These are phyloP conservation scores for Penicillium lagena DNA, from an alignment of 495 filamentous ascomycete genomes.

Conservation along the genomic window DNA sequence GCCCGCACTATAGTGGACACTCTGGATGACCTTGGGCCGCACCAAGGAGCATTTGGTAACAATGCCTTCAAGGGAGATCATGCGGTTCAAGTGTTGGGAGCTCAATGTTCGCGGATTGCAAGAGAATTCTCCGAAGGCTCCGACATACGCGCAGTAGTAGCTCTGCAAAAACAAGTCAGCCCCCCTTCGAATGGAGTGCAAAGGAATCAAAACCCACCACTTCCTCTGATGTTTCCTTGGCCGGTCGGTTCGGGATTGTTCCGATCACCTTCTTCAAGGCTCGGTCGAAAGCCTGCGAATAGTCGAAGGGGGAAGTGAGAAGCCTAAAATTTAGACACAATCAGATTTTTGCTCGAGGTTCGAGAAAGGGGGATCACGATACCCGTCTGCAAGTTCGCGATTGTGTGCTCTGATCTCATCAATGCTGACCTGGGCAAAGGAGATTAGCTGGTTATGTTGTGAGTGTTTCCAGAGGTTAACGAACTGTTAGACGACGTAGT, in stretches of 20 bases:
- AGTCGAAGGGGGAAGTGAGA: conserved; percentile 82
- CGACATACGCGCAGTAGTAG: conserved; percentile 93
- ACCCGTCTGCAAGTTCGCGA: conserved; percentile 80
- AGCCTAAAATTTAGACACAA: conserved; percentile 36
- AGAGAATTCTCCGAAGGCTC: conserved; percentile 89
- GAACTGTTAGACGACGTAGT: conserved; percentile 58
- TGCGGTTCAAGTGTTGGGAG: conserved; percentile 83
- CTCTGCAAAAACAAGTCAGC: conserved; percentile 34
- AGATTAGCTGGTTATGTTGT: conserved; percentile 9
- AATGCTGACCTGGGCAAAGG: conserved; percentile 65
- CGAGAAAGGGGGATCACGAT: not conserved
- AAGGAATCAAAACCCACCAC: conserved; percentile 33
- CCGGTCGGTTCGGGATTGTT: conserved; percentile 60
- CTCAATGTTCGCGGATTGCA: conserved; percentile 93
- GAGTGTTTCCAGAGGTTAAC: conserved; percentile 10
- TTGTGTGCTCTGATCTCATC: conserved; percentile 92
- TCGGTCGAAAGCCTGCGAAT: conserved; percentile 74
- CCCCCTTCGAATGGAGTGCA: not conserved
- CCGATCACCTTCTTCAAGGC: conserved; percentile 84
- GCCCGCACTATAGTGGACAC: conserved; percentile 88
- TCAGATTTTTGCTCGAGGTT: no score
- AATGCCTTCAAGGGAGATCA: conserved; percentile 97
- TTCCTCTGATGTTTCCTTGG: conserved; percentile 55
- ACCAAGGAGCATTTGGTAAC: conserved; percentile 95
- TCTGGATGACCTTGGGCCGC: conserved; percentile 92